phyloP scores from a whole-genome alignment of 2,329 filamentous ascomycete genomes.

The Aspergillus sp. region DNA sequence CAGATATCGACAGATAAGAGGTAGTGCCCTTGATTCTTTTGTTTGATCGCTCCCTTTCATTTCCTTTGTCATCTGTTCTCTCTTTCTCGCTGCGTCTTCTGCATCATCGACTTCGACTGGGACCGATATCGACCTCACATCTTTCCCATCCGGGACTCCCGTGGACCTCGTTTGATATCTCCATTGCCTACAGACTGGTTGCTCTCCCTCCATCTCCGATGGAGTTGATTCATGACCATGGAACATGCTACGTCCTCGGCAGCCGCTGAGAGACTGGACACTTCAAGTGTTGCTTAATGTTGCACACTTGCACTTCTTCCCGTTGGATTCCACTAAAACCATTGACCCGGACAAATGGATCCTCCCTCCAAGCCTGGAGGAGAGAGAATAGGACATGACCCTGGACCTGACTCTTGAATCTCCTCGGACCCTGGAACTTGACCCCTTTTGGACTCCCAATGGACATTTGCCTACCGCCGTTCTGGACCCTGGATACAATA shows the following conservation, averaged over 20 bases:
- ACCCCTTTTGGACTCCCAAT: neutral
- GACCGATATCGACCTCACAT: slow-evolving; percentile 8
- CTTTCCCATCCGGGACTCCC: slow-evolving; percentile 9
- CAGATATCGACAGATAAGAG: slow-evolving; percentile 35
- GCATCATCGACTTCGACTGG: slow-evolving; percentile 7
- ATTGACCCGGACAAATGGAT: slow-evolving; percentile 17
- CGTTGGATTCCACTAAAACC: slow-evolving; percentile 20
- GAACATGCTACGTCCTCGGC: slow-evolving; percentile 24
- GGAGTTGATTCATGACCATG: slow-evolving; percentile 26
- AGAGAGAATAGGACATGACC: slow-evolving; percentile 22
- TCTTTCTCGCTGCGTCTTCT: slow-evolving; percentile 12
- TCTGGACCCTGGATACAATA: neutral
- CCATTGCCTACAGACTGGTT: slow-evolving; percentile 13
- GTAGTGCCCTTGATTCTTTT: slow-evolving; percentile 40
- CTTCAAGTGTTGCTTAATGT: slow-evolving; percentile 42
- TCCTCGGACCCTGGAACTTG: neutral
- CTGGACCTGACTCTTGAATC: slow-evolving; percentile 6
- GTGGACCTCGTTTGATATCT: slow-evolving; percentile 5
- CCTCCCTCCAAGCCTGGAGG: slow-evolving; percentile 28
- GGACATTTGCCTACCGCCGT: neutral
- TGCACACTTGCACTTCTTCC: slow-evolving; percentile 28
- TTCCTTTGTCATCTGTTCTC: slow-evolving; percentile 17
- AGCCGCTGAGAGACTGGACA: slow-evolving; percentile 34
- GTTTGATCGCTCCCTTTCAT: slow-evolving; percentile 18
- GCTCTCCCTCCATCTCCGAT: slow-evolving; percentile 17